These are phyloP conservation scores for Golubevia pallescens DNA, from an alignment of 1,284 basidiomycete genomes.

Conservation along the genomic window DNA sequence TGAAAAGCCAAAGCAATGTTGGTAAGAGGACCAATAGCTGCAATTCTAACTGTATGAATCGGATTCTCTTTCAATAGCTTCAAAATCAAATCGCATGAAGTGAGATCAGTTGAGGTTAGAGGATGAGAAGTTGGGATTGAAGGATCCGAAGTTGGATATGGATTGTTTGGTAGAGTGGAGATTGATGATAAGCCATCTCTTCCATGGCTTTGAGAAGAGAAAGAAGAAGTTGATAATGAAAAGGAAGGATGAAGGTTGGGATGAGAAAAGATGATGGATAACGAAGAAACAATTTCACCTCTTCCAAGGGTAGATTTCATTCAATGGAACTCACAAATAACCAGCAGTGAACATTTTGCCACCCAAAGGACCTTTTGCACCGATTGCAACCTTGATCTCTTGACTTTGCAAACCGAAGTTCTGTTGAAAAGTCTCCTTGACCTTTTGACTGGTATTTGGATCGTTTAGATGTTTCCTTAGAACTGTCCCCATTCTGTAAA, in stretches of 20 bases:
- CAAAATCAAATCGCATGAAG: slow-evolving; percentile 43
- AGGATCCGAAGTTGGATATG: slow-evolving; percentile 22
- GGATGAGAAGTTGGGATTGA: slow-evolving; percentile 13
- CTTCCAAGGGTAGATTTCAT: too few species aligned
- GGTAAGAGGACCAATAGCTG: slow-evolving; percentile 56
- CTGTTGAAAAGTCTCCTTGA: slow-evolving; percentile 60
- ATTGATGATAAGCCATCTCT: slow-evolving; percentile 54
- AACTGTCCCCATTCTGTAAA: slow-evolving; percentile 78
- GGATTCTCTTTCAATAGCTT: slow-evolving; percentile 29
- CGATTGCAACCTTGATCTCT: slow-evolving; percentile 66
- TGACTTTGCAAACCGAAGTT: background rate
- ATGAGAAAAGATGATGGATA: background rate
- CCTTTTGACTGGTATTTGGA: slow-evolving; percentile 66
- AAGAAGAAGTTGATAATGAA: background rate
- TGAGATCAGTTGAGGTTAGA: slow-evolving; percentile 14
- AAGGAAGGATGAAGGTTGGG: background rate
- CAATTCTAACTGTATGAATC: slow-evolving; percentile 49
- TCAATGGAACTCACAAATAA: slow-evolving; percentile 70
- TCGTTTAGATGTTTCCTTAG: slow-evolving; percentile 73
- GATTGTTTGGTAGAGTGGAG: slow-evolving; percentile 33
- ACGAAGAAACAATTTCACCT: background rate
- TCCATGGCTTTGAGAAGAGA: slow-evolving; percentile 23
- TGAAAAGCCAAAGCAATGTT: slow-evolving; percentile 52
- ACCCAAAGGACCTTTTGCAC: slow-evolving; percentile 75
- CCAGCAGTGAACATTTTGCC: slow-evolving; percentile 80